Base-by-base conservation (phyloP, 768 basidiomycete species). In the Chalciporus piperatus region DNA sequence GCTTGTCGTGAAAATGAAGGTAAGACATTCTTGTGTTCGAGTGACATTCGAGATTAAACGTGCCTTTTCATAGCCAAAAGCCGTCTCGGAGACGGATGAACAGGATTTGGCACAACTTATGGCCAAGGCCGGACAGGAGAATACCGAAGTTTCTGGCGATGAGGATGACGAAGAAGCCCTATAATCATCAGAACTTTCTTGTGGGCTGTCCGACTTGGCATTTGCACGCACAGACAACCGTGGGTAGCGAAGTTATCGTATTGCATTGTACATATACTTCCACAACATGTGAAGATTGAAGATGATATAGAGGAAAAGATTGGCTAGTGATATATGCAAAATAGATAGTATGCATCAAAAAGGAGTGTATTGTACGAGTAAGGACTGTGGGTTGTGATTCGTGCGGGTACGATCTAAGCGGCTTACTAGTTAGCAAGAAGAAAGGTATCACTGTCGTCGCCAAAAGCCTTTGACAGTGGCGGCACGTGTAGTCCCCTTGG, bases 1-100 rank as follows among this genome's bases (percentile, higher is more conserved):
- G 42, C 75, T 98, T 51, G 77, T 89, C 28, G 87, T 99, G 33
- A 98, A 98, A 77, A 98, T 99, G 95, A 95, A 92, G 84, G 94
- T 90, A 54, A 37, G 44, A 23, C 13, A 11, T 43, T 14, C 27
- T 27, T 27, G 8, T 17, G 10, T 2, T 17, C 14, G 35, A 30
- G 11, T 32, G 9, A 28, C 35, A 20, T 53, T 32, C 16, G 38
- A 22, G n/a, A n/a, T n/a, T 32, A 3, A 32, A 10, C 13, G 12
- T 32, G 10, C 38, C n/a, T 9, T 11, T 19, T 54, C 17, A 27
- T 59, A 97, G 93, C 97, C 97, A 54, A 98, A 98, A 78, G 93
- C 96, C 2, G 89, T 99, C 33, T 94, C 92, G 22, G 97, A 98
- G 70, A 91, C 90, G 5, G 97, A 99, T 73, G 97, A 99, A 70